phyloP scores from a whole-genome alignment of 164 flowering plant genomes.

The Vitis vinifera region ASM3070453v1 NC_081823.1:3890501-3891000 shows the following conservation, averaged over 20 bases:
- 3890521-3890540: too few species aligned
- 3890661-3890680: conserved; percentile 34
- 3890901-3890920: conserved; percentile 22
- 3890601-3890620: neutral
- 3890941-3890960: conserved; percentile 29
- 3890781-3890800: conserved; percentile 45
- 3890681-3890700: neutral
- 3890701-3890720: neutral
- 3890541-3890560: too few species aligned
- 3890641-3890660: conserved; percentile 27
- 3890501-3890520: conserved; percentile 18
- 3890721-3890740: neutral
- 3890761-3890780: conserved; percentile 1
- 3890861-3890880: conserved; percentile 17
- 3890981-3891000: conserved; percentile 44
- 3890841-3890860: conserved; percentile 39
- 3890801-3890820: conserved; percentile 27
- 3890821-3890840: conserved; percentile 44
- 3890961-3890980: conserved; percentile 8
- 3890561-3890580: too few species aligned
- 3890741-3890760: too few species aligned
- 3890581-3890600: too few species aligned
- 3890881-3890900: conserved; percentile 6
- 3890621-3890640: conserved; percentile 18
- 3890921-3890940: conserved; percentile 6